These are phyloP conservation scores for Penicillium rolfsii DNA, from an alignment of 2,329 filamentous ascomycete species.

Conservation along the genomic window DNA sequence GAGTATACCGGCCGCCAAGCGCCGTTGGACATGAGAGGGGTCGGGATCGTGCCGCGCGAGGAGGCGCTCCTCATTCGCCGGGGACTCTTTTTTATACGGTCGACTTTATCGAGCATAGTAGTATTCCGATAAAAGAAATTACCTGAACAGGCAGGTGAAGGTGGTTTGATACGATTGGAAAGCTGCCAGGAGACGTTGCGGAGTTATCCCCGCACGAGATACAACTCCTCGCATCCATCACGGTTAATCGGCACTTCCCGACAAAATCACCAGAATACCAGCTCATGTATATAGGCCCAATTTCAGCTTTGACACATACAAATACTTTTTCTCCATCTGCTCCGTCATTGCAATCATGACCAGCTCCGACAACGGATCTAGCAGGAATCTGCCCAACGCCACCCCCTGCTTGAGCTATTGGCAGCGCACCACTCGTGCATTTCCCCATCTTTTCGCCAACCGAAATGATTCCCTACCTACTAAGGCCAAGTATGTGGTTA, in stretches of 20 bases:
- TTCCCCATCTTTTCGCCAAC: conserved; percentile 22
- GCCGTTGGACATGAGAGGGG: neutral
- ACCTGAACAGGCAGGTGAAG: neutral
- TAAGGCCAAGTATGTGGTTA: conserved; percentile 20
- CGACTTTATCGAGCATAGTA: neutral
- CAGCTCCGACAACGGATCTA: conserved; percentile 7
- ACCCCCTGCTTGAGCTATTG: conserved; percentile 42
- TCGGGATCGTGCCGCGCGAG: neutral
- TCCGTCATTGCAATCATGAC: neutral
- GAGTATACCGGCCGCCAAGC: conserved; percentile 2
- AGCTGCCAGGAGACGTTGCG: neutral
- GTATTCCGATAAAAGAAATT: no score
- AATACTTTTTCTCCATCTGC: neutral
- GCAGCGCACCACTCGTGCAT: conserved; percentile 30
- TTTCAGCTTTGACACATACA: conserved; percentile 29
- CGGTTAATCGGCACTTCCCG: neutral
- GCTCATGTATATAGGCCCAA: conserved; percentile 42
- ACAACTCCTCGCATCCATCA: neutral
- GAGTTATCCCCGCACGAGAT: conserved; percentile 11
- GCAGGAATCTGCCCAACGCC: conserved; percentile 28
- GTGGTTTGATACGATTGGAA: neutral
- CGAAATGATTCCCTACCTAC: conserved; percentile 9
- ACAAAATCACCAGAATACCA: neutral
- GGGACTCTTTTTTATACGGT: neutral
- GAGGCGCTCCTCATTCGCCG: neutral